Base-by-base conservation (phyloP, 495 filamentous ascomycete genomes). In the Apodospora peruviana region DNA sequence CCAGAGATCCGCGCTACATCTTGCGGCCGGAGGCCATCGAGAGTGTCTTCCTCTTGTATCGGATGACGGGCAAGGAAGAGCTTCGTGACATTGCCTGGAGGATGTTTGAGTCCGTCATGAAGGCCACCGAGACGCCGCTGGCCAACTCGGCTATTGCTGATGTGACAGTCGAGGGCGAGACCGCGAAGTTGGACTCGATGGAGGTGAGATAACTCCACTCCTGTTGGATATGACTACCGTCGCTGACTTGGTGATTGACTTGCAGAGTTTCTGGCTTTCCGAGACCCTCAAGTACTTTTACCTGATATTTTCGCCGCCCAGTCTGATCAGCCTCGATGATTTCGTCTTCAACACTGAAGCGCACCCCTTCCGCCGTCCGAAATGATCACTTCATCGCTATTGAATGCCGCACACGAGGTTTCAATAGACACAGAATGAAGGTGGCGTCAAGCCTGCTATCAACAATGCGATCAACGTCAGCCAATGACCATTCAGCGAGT, bases 331-430 rank as follows among this genome's bases (percentile, higher is more conserved):
- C 62, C 64, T 93, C 55, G 81, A 87, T 51, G 72, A 87, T 12
- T 77, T 87, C 42, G 84, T 94, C 0, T 79, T 91, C 48, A 94
- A 91, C 60, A 93, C 88, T 0, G 89, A 91, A 67, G 89, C 86
- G 2, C 89, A 40, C 37, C 18, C 37, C 5, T 40, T 40, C 18
- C n/a, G n/a, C n/a, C n/a, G n/a, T n/a, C n/a, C n/a, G n/a, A n/a
- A n/a, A n/a, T n/a, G n/a, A n/a, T n/a, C n/a, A n/a, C n/a, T n/a
- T n/a, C n/a, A n/a, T n/a, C n/a, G n/a, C n/a, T n/a, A n/a, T n/a
- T n/a, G n/a, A n/a, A n/a, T n/a, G n/a, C n/a, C n/a, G n/a, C n/a
- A n/a, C n/a, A n/a, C n/a, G n/a, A n/a, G n/a, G n/a, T n/a, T n/a
- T n/a, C n/a, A n/a, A n/a, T n/a, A n/a, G n/a, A n/a, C n/a, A n/a